phyloP scores from a whole-genome alignment of 768 basidiomycete species.

The Nidularia sp. region DNA sequence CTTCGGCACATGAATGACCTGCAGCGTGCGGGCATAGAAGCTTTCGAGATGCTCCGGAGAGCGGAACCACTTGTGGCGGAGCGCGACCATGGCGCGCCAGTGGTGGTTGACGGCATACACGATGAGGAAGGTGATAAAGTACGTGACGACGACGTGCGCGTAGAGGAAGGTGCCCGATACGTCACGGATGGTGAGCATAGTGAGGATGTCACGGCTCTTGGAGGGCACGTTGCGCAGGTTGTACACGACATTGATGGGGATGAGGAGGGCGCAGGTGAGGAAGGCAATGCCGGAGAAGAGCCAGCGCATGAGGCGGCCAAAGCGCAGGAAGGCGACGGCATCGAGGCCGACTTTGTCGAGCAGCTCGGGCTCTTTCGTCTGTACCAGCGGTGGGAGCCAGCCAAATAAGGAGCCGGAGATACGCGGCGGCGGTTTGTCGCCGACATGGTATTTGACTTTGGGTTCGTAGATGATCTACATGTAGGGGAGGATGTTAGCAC shows the following conservation, averaged over 20 bases:
- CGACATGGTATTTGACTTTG: constrained; percentile 87
- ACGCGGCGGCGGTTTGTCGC: constrained; percentile 71
- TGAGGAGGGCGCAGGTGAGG: constrained; percentile 66
- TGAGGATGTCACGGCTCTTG: constrained; percentile 56
- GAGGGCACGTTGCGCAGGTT: constrained; percentile 64
- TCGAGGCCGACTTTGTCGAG: constrained; percentile 88
- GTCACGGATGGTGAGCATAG: constrained; percentile 84
- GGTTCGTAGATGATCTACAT: constrained; percentile 89
- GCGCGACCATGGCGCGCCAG: constrained; percentile 73
- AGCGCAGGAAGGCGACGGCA: constrained; percentile 89
- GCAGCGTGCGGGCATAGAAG: constrained; percentile 92
- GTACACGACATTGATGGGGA: constrained; percentile 85
- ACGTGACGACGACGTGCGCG: constrained; percentile 80
- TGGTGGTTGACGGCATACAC: constrained; percentile 69
- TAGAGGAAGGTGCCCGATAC: constrained; percentile 70
- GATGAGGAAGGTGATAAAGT: constrained; percentile 73
- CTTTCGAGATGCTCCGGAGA: constrained; percentile 84
- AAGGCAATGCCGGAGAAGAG: constrained; percentile 63
- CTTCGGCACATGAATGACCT: constrained; percentile 76
- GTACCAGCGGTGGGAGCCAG: constrained; percentile 85
- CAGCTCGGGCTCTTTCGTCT: constrained; percentile 85
- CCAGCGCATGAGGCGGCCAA: constrained; percentile 79
- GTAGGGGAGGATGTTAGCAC: constrained; percentile 5
- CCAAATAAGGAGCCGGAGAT: constrained; percentile 82
- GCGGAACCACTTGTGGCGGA: constrained; percentile 86